These are phyloP conservation scores for Epichloe sylvatica DNA, from an alignment of 2,329 filamentous ascomycete genomes.

Conservation along the genomic window DNA sequence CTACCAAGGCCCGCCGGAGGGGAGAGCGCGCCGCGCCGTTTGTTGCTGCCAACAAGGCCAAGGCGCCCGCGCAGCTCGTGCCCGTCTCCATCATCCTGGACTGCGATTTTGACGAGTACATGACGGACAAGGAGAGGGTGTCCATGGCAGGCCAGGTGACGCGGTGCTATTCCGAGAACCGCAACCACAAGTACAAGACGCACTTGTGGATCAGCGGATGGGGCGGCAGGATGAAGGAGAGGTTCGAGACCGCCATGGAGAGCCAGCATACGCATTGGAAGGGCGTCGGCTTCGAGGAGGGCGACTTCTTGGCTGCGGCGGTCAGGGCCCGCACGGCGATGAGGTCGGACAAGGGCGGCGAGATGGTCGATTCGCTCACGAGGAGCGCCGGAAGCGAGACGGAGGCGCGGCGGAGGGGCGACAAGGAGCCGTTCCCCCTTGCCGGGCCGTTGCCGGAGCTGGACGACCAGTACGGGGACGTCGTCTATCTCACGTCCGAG, in stretches of 20 bases:
- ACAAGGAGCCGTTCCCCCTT: constrained; percentile 21
- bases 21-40: constrained; percentile 29
- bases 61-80: constrained; percentile 36
- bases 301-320: constrained; percentile 59
- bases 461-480: constrained; percentile 23
- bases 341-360: constrained; percentile 36
- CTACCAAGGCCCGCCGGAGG: constrained; percentile 33
- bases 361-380: constrained; percentile 44
- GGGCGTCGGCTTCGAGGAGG: constrained; percentile 56
- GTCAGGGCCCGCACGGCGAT: constrained; percentile 54
- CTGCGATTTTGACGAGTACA: constrained; percentile 81
- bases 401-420: constrained; percentile 16
- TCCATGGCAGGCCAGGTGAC: constrained; percentile 77
- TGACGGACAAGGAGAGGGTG: constrained; percentile 73
- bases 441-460: constrained; percentile 20
- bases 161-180: constrained; percentile 79
- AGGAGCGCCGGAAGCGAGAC: constrained; percentile 17
- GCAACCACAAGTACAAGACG: constrained; percentile 48
- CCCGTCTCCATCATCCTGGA: constrained; percentile 76
- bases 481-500: constrained; percentile 86
- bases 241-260: constrained; percentile 64
- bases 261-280: constrained; percentile 69
- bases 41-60: constrained; percentile 22
- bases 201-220: constrained; percentile 71
- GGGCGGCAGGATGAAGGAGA: constrained; percentile 56